Percentiles rank a stretch among this genome's conserved stretches.
Evolutionary conservation across 2,329 filamentous ascomycete species (phyloP).

Genomic region (Penicillium sp.): DNA sequence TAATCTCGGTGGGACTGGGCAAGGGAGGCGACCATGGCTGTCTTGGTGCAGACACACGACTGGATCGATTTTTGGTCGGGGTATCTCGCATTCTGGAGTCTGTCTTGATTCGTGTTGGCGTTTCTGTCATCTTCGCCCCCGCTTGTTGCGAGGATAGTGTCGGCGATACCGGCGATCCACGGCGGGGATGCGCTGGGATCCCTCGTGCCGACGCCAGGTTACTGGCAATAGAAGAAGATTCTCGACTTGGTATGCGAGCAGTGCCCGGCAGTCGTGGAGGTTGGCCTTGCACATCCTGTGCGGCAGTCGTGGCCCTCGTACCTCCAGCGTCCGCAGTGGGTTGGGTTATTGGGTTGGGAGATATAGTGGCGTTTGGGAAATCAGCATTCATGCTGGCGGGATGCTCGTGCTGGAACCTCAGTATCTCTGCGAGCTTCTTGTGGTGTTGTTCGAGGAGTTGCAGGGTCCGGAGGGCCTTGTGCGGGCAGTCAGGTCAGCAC

Average conservation of each 20-base stretch:
- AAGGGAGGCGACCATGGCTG: slow-evolving; percentile 38
- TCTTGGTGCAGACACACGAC: slow-evolving; percentile 25
- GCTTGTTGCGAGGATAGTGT: slow-evolving; percentile 71
- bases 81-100: slow-evolving; percentile 28
- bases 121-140: slow-evolving; percentile 64
- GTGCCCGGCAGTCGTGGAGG: slow-evolving; percentile 40
- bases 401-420: slow-evolving; percentile 65
- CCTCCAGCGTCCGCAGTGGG: slow-evolving; percentile 18
- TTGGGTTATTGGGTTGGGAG: slow-evolving; percentile 17
- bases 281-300: slow-evolving; percentile 36
- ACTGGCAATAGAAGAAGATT: slow-evolving; percentile 81
- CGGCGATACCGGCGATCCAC: slow-evolving; percentile 66
- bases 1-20: slow-evolving; percentile 35
- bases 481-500: slow-evolving; percentile 3
- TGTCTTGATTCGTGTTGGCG: slow-evolving; percentile 44
- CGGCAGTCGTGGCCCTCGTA: slow-evolving; percentile 24
- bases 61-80: slow-evolving; percentile 27
- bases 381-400: slow-evolving; percentile 34
- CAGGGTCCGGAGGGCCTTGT: slow-evolving; percentile 79
- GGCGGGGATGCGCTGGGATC: slow-evolving; percentile 57
- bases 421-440: slow-evolving; percentile 73
- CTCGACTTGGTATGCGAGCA: slow-evolving; percentile 57
- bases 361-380: slow-evolving; percentile 6
- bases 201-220: slow-evolving; percentile 83
- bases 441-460: slow-evolving; percentile 86